Percentiles rank a stretch among this genome's conserved stretches.
Conservation (phyloP, 306 rosid species). For the Macrotyloma uniflorum region DNA sequence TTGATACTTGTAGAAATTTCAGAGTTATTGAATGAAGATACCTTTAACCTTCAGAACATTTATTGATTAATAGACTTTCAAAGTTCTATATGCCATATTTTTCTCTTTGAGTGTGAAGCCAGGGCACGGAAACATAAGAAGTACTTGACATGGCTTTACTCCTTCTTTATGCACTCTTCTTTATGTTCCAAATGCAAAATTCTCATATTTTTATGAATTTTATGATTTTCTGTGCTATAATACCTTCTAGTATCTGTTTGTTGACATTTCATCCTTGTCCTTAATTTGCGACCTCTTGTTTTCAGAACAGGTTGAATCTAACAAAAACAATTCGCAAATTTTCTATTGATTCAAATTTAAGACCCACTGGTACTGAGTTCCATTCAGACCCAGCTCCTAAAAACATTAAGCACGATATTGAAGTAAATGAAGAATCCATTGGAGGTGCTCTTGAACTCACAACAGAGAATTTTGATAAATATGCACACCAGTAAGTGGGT, state of each 20-base stretch:
- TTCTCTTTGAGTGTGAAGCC: constrained; percentile 20
- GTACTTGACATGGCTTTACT: constrained; percentile 20
- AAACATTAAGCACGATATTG: constrained; percentile 84
- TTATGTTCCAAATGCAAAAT: constrained; percentile 21
- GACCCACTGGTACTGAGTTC: constrained; percentile 77
- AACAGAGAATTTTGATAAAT: constrained; percentile 63
- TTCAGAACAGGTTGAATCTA: constrained; percentile 95
- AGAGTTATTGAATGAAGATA: not conserved
- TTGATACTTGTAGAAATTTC: constrained; percentile 20
- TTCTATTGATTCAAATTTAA: constrained; percentile 78
- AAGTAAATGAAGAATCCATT: constrained; percentile 58
- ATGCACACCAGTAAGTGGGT: constrained; percentile 74
- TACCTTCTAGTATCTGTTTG: constrained; percentile 19
- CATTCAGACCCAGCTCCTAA: constrained; percentile 60
- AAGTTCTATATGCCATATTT: not conserved
- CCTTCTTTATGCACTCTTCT: constrained; percentile 25
- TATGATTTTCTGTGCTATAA: constrained; percentile 31
- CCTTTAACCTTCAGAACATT: constrained; percentile 9
- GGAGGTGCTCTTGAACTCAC: constrained; percentile 68
- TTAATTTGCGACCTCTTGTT: constrained; percentile 52
- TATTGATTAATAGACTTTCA: constrained; percentile 15
- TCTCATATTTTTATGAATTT: constrained; percentile 12
- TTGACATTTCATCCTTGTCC: constrained; percentile 35
- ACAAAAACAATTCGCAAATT: constrained; percentile 92
- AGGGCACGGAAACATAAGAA: constrained; percentile 18